These are phyloP conservation scores for Butyriboletus loyo DNA, from an alignment of 768 basidiomycete species.

Conservation along the genomic window DNA sequence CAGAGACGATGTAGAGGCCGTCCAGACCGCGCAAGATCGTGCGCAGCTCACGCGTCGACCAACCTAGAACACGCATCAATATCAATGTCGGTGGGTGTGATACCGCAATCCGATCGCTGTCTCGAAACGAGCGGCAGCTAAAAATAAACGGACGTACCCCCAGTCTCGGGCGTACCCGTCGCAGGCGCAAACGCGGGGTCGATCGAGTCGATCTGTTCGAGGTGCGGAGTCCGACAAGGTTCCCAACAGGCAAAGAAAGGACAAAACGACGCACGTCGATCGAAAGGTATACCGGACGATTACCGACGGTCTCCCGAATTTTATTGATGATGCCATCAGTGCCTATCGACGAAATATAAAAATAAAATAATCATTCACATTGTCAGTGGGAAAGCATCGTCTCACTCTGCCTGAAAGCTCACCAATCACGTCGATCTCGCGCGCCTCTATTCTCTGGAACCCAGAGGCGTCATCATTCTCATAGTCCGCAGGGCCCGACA, in stretches of 20 bases:
- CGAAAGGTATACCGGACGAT: conserved; percentile 72
- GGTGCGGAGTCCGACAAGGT: not conserved
- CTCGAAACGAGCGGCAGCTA: not conserved
- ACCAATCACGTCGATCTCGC: conserved; percentile 83
- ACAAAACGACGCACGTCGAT: conserved; percentile 53
- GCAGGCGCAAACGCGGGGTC: conserved; percentile 83
- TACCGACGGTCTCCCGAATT: conserved; percentile 76
- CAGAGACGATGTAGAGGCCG: conserved; percentile 73
- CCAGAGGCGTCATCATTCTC: conserved; percentile 74
- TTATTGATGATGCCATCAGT: conserved; percentile 75
- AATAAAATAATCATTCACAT: not conserved
- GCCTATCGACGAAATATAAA: conserved; percentile 36
- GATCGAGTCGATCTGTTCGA: conserved; percentile 64
- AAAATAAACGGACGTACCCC: conserved; percentile 37
- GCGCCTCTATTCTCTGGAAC: conserved; percentile 79
- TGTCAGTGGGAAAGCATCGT: not conserved
- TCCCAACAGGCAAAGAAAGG: not conserved
- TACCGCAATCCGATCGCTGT: too few species aligned
- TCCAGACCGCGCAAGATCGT: conserved; percentile 73
- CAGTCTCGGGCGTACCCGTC: conserved; percentile 82
- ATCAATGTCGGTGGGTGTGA: not conserved
- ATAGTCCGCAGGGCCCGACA: conserved; percentile 76
- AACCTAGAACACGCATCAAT: conserved; percentile 27
- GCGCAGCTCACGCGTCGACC: conserved; percentile 80
- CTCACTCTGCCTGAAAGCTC: conserved; percentile 11